Conservation (phyloP, 768 basidiomycete genomes). For the Collybiopsis confluens region DNA sequence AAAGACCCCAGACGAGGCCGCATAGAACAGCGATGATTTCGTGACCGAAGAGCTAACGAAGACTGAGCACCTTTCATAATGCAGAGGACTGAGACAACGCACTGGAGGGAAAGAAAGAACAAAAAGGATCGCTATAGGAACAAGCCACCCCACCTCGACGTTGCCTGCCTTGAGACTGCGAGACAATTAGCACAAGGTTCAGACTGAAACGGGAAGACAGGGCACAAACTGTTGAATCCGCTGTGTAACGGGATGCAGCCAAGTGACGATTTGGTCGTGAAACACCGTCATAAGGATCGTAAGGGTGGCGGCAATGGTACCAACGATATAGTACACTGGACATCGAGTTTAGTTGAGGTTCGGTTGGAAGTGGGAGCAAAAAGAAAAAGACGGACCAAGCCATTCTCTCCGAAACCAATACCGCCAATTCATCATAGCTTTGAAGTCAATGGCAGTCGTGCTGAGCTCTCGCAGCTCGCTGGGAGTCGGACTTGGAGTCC, state of each 20-base stretch:
- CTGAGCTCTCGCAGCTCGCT: slow-evolving; percentile 48
- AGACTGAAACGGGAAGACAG: too few species aligned
- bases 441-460: slow-evolving; percentile 42
- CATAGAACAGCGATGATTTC: slow-evolving; percentile 88
- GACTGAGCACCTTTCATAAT: background rate
- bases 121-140: slow-evolving; percentile 79
- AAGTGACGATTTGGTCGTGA: slow-evolving; percentile 68
- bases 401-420: slow-evolving; percentile 57
- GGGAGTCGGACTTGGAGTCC: slow-evolving; percentile 64
- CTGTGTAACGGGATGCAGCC: slow-evolving; percentile 61
- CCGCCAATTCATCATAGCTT: slow-evolving; percentile 35
- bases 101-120: slow-evolving; percentile 85
- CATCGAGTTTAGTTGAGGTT: background rate
- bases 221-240: slow-evolving; percentile 68
- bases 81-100: slow-evolving; percentile 15
- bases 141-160: slow-evolving; percentile 59
- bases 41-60: slow-evolving; percentile 74
- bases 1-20: slow-evolving; percentile 87
- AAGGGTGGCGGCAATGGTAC: slow-evolving; percentile 42
- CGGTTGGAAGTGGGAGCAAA: background rate
- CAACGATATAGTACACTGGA: slow-evolving; percentile 49
- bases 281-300: slow-evolving; percentile 54
- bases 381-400: slow-evolving; percentile 38
- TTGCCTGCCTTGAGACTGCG: too few species aligned
- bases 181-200: too few species aligned